Base-by-base conservation (phyloP, 192 early-diverging fungal genomes). In the Gryganskiella cystojenkinii region DNA sequence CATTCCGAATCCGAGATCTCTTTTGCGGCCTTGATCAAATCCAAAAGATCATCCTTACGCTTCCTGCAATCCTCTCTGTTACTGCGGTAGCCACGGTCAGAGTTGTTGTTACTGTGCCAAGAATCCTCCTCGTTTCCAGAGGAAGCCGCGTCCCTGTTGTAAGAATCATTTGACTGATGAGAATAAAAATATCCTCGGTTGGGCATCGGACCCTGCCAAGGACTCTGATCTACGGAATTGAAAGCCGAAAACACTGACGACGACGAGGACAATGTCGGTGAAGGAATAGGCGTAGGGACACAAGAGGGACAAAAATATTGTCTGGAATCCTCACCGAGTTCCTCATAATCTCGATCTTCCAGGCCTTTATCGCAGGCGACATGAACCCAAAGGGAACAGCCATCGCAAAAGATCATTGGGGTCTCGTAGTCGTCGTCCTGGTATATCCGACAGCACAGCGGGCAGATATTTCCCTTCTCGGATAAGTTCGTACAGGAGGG, bases 391-490 rank as follows among this genome's bases (percentile, higher is more conserved):
- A 74, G 61, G 6, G 71, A 68, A 56, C 89, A 90, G 9, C 85
- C 72, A 47, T 90, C 89, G 59, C 88, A 90, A 73, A 84, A 85
- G 17, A 90, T 85, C 88, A 90, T 89, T 31, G 78, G 85, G 37
- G 84, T 79, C 56, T 84, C 85, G 53, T 85, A 78, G 40, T 80
- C 72, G 25, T 69, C 76, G 49, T 84, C 76, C 10, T 79, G 61
- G 45, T 90, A 87, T 5, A 85, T 72, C n/a, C 80, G 66, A 15
- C 84, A 49, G 71, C 89, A 90, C 34, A 83, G 66, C 11, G 86
- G 86, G 37, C 89, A 90, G 33, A 89, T 75, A 9, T 84, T 82
- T 0, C 81, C 89, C 22, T 81, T 80, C 14, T 75, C 82, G 13
- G 85, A 80, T 31, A 87, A 76, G 50, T 54, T 43, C 1, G 88